Base-by-base conservation (phyloP, 2,329 filamentous ascomycete genomes). In the Dothistroma septosporum region DNA sequence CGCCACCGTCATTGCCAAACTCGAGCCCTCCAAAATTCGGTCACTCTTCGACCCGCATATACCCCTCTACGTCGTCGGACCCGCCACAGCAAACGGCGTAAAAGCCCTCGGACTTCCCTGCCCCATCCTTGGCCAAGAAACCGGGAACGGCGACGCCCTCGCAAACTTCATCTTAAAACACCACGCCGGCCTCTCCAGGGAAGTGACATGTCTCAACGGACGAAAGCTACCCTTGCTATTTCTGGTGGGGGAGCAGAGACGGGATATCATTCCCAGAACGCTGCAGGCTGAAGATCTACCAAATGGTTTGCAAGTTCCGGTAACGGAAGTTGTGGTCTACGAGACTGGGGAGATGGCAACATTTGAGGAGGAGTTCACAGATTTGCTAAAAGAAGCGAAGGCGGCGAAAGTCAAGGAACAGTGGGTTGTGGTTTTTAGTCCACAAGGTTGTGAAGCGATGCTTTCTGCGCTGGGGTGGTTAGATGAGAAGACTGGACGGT, bases 241-340 rank as follows among this genome's bases (percentile, higher is more conserved):
- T 74, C 83, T 95, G 14, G 92, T 96, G 0, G 94, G 94, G 21
- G 93, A 97, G 73, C 90, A 92, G 72, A 84, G 92, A 58, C 81
- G 94, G 49, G 94, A 97, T 73, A 86, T 96, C 66, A 96, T 99
- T 64, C 92, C 94, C 1, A 90, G 84, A 68, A 91, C 85, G 1
- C 78, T 97, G 41, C 89, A 87, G 80, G 82, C 84, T 44, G 71
- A 78, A 0, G 68, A 72, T 0, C 76, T 92, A 9, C 74, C 82
- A 0, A 64, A 72, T 0, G 71, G 78, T 14, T 74, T 76, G 56
- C 79, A 83, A 53, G 88, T 94, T 22, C 75, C 75, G 8, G 88
- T 97, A 0, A 83, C 89, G 41, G 92, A 97, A 75, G 72, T 91
- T 8, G 86, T 93, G 2, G 87, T 97, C 12, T 99, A 99, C 72